Evolutionary conservation across 2,329 filamentous ascomycete species (phyloP).

Genomic region (Claviceps paspali): DNA sequence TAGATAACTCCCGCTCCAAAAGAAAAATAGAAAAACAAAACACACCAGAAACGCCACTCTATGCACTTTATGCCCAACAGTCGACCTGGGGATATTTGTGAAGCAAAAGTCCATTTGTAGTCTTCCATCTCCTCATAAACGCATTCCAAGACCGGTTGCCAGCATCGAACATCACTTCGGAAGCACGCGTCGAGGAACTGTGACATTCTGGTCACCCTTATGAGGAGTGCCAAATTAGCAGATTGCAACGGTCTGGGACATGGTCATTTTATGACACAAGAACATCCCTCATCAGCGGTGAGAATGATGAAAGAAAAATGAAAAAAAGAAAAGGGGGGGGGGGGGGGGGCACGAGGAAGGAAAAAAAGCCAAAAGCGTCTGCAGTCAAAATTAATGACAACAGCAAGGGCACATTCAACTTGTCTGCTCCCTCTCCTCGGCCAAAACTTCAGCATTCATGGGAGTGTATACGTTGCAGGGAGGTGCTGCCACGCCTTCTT

Average conservation of each 20-base stretch:
- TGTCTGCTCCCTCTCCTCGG: slow-evolving; percentile 9
- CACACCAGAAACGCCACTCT: slow-evolving; percentile 3
- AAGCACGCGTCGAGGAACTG: slow-evolving; percentile 8
- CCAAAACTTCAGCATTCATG: slow-evolving; percentile 17
- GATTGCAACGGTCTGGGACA: neutral
- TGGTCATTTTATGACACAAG: slow-evolving; percentile 1
- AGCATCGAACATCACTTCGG: neutral
- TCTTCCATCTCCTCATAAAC: neutral
- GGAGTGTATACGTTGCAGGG: slow-evolving; percentile 5
- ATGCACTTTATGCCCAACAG: slow-evolving; percentile 2
- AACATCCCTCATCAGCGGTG: neutral
- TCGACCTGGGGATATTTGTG: slow-evolving; percentile 3
- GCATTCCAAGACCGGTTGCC: slow-evolving; percentile 4
- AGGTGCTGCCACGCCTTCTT: slow-evolving; percentile 14
- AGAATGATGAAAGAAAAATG: neutral
- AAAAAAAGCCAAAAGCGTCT: neutral
- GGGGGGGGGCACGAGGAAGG: too few relatives aligned
- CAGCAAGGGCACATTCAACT: neutral
- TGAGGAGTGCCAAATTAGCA: slow-evolving; percentile 7
- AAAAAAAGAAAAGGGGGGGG: neutral
- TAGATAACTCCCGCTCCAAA: slow-evolving; percentile 5
- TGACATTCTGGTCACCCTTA: slow-evolving; percentile 7
- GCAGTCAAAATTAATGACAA: neutral
- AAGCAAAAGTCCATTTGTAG: neutral
- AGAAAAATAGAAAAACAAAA: too few relatives aligned